Evolutionary conservation across 2,329 filamentous ascomycete genomes (phyloP), one percentile per base, ranked within the genome.

Genomic region (Penicillium concentricum): DNA sequence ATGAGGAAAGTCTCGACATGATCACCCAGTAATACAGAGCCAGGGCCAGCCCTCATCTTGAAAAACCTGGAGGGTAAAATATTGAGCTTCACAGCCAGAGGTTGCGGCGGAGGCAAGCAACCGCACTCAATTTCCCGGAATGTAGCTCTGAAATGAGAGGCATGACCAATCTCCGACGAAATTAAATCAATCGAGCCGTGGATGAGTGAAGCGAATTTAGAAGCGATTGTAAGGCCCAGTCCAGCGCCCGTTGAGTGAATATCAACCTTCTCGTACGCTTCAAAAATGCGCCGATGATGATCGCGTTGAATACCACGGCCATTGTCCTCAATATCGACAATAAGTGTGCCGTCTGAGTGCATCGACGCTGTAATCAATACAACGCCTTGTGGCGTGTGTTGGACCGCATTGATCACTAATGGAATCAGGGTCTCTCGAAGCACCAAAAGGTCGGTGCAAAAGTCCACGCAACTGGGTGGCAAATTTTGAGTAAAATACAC

Each of bases 111-210:
- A 35, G n/a, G 24, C 4, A 18, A 44, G 38, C 15, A 16, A 32
- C 30, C 6, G 22, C 44, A 49, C 12, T 57, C 56, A 28, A 55
- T 18, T 13, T 35, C 50, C 4, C 43, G 35, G 30, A 61, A 61
- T 4, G 28, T 57, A 1, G 51, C 53, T 50, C 59, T 57, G 30
- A 61, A 61, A 51, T 59, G 59, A 16, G 59, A 59, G 4, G 56
- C 56, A 3, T 35, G 43, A 4, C 24, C 28, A 22, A 61, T 9
- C 7, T 54, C 10, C n/a, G 59, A 61, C 2, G 44, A 55, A 12
- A 61, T 20, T 18, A 61, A 43, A 20, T 47, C 34, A 16, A 61
- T 30, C 0, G 59, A 52, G 2, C 59, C 56, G 12, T 57, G 46
- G 8, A 57, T 10, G 10, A 61, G 56, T 6, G 51, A 41, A 37